Base-by-base conservation (phyloP, 768 basidiomycete species). In the Ramaria sp. region DNA sequence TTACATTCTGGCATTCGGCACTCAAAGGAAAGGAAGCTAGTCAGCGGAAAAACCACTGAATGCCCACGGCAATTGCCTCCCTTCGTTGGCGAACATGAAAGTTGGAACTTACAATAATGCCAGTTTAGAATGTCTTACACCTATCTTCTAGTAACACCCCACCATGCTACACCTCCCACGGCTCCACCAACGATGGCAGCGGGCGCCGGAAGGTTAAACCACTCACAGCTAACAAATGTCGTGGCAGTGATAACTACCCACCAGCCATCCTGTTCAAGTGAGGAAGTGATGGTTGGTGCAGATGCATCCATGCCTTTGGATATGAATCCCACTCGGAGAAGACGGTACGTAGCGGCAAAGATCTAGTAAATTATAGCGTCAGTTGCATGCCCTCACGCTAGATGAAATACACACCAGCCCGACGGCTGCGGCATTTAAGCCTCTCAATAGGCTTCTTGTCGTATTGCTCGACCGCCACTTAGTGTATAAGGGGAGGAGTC, bases 191-290 rank as follows among this genome's bases (percentile, higher is more conserved):
- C 53, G 53, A 78, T 75, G 3, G 72, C 72, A 27, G 71, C 59
- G 11, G 74, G 69, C 22, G 75, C 69, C 5, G 73, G 71, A 2
- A 70, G 58, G 10, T 63, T 62, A 61, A 71, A 78, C 71, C 72
- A 75, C 60, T 74, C 71, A 6, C 71, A 70, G 6, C 66, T 68
- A 4, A 75, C 72, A 58, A 73, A 78, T 1, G 73, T 68, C 0
- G 66, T 57, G 1, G 70, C 68, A 1, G 73, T 69, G 45, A 77
- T 66, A 17, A 75, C 73, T 37, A 75, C 65, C 78, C 77, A 78
- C 72, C 75, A 78, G 1, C 76, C 75, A 51, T 78, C 72, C 11
- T 66, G 56, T 11, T 63, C 63, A 38, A 70, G 69, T 22, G 58
- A 51, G 17, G 51, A 66, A n/a, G 65, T 59, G 27, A 54, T 15